Conservation (phyloP, 768 basidiomycete species). For the Mycena indigotica region DNA sequence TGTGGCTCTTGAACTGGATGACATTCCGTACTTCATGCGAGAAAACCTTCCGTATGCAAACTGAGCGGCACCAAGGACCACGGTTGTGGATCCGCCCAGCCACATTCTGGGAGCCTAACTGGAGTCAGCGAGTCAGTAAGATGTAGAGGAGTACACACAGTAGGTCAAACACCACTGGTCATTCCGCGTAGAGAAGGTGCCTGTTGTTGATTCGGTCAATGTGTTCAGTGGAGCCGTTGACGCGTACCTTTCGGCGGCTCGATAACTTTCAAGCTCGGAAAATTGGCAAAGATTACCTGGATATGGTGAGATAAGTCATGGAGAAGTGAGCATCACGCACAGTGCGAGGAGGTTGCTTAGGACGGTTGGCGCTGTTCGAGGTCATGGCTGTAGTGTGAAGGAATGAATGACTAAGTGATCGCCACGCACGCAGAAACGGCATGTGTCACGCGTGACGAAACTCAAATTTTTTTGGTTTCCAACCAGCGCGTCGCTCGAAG, state of each 20-base stretch:
- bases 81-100: slow-evolving; percentile 52
- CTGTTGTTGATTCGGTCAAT: slow-evolving; percentile 32
- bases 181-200: slow-evolving; percentile 57
- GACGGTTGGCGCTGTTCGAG: neutral
- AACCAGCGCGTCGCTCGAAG: slow-evolving; percentile 62
- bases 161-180: slow-evolving; percentile 70
- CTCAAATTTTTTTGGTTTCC: slow-evolving; percentile 31
- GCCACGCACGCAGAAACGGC: slow-evolving; percentile 24
- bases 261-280: slow-evolving; percentile 58
- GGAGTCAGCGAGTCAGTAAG: neutral
- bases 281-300: slow-evolving; percentile 29
- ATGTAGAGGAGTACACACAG: slow-evolving; percentile 29
- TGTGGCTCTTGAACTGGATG: slow-evolving; percentile 47
- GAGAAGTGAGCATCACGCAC: neutral
- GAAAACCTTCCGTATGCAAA: slow-evolving; percentile 68
- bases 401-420: slow-evolving; percentile 16
- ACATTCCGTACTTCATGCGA: slow-evolving; percentile 65
- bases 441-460: neutral
- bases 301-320: neutral
- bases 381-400: slow-evolving; percentile 8
- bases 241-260: slow-evolving; percentile 51
- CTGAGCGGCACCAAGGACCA: slow-evolving; percentile 57
- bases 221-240: neutral
- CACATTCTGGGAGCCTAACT: slow-evolving; percentile 47
- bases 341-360: slow-evolving; percentile 4